These are phyloP conservation scores for Lithospermum erythrorhizon DNA, from an alignment of 257 asterid species.

Conservation along the genomic window DNA sequence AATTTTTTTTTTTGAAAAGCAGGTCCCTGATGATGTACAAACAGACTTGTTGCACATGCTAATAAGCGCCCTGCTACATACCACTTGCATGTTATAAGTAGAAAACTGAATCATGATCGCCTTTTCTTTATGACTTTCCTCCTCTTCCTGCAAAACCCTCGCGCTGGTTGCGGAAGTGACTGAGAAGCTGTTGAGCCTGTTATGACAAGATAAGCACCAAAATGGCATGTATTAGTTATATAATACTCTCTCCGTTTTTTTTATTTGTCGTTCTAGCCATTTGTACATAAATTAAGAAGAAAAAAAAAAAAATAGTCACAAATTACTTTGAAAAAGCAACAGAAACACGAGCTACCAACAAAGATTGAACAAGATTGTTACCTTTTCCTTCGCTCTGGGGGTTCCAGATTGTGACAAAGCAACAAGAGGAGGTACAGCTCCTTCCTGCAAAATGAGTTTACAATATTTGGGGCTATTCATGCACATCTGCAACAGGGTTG, in stretches of 20 bases:
- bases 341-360: not conserved
- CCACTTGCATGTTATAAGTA: slow-evolving; percentile 10
- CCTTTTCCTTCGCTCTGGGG: slow-evolving; percentile 92
- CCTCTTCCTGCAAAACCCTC: slow-evolving; percentile 39
- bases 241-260: too few relatives aligned
- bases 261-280: too few relatives aligned
- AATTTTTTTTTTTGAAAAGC: too few relatives aligned
- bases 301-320: too few relatives aligned
- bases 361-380: slow-evolving; percentile 11
- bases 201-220: slow-evolving; percentile 8
- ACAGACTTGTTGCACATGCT: too few relatives aligned
- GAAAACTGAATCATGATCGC: slow-evolving; percentile 8
- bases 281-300: too few relatives aligned
- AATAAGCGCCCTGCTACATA: not conserved
- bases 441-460: slow-evolving; percentile 80
- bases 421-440: slow-evolving; percentile 98
- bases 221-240: not conserved
- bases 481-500: slow-evolving; percentile 77
- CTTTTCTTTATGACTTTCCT: slow-evolving; percentile 42
- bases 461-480: slow-evolving; percentile 54
- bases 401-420: slow-evolving; percentile 88
- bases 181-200: slow-evolving; percentile 94
- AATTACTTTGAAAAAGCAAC: too few relatives aligned
- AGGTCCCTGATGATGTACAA: too few relatives aligned
- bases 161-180: slow-evolving; percentile 89